Evolutionary conservation across 257 asterid species (phyloP), one percentile per base, ranked within the genome.

Genomic region (Solanum piurae): DNA sequence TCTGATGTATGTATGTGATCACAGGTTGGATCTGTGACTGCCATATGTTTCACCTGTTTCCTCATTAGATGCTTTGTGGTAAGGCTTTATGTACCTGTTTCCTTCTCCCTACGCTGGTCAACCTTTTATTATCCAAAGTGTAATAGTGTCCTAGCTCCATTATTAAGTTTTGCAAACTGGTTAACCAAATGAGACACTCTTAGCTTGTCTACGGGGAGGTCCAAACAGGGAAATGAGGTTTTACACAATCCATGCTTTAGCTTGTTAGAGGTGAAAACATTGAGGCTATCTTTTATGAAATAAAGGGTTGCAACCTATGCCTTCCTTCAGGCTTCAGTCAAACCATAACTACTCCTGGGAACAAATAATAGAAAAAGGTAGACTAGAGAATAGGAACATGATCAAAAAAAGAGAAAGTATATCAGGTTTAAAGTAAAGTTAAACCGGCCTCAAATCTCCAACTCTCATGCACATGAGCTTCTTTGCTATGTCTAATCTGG

Each of bases 21-120:
- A 72, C 96, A 96, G 99, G 99, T 96, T 85, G 98, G 99, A 91
- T 96, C 95, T 66, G 99, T 96, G 88, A 96, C 99, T 11, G 98
- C 97, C 46, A 94, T 95, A 91, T 96, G 98, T 92, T 96, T 95
- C 92, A 91, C 94, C 85, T 96, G 98, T 90, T 96, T 96, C 90
- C 95, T 96, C 73, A 89, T 96, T 89, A 91, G 99, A 86, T 94
- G 98, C 91, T 95, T 94, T 62, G 96, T 95, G 98, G 99, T 96
- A 91, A 91, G 98, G 73, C 73, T 86, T 86, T 46, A 44, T 66
- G 68, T 87, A 21, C 49, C 64, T 85, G 77, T 80, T 72, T n/a
- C 29, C 6, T 23, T 44, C 21, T 86, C 46, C 33, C 42, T 5
- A 29, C 49, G 42, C 27, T 40, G 83, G 60, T 49, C 68, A 82